phyloP scores from a whole-genome alignment of 2,329 filamentous ascomycete species.

The Aspergillus oerlinghausenensis region DNA sequence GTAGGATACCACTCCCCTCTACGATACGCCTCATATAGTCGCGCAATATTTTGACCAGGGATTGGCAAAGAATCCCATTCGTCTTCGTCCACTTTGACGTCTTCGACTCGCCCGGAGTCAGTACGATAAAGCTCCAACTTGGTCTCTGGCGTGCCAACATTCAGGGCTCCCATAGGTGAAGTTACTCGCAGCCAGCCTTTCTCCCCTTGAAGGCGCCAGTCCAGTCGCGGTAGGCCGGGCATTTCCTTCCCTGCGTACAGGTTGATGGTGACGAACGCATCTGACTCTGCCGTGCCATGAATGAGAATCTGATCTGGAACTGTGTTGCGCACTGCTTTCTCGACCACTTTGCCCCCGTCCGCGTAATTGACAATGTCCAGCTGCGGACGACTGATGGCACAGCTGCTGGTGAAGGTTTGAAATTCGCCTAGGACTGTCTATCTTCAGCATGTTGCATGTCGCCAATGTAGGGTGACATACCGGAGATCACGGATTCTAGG shows the following conservation, averaged over 20 bases:
- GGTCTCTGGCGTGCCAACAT: conserved; percentile 38
- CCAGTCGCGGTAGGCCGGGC: conserved; percentile 16
- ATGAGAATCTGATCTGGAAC: conserved; percentile 4
- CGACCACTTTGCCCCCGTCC: neutral
- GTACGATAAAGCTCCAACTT: conserved; percentile 51
- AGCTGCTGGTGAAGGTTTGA: neutral
- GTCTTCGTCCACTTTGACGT: conserved; percentile 39
- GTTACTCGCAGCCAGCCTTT: conserved; percentile 40
- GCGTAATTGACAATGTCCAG: conserved; percentile 3
- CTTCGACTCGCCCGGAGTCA: conserved; percentile 39
- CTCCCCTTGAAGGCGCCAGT: conserved; percentile 27
- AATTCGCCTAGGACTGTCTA: conserved; percentile 1
- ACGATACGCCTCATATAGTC: conserved; percentile 55
- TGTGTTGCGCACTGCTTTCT: neutral
- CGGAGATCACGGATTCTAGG: conserved; percentile 1
- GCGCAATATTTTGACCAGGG: conserved; percentile 48
- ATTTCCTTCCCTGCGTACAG: conserved; percentile 42
- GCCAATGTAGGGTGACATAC: neutral
- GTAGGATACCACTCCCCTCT: conserved; percentile 36
- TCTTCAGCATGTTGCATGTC: neutral
- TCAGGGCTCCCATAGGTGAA: conserved; percentile 25
- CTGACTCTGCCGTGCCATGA: conserved; percentile 12
- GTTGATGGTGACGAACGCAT: conserved; percentile 40
- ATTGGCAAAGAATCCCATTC: conserved; percentile 46
- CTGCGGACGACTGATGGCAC: conserved; percentile 1